Evolutionary conservation across 2,329 filamentous ascomycete genomes (phyloP).

Genomic region (Aureobasidium sp.): DNA sequence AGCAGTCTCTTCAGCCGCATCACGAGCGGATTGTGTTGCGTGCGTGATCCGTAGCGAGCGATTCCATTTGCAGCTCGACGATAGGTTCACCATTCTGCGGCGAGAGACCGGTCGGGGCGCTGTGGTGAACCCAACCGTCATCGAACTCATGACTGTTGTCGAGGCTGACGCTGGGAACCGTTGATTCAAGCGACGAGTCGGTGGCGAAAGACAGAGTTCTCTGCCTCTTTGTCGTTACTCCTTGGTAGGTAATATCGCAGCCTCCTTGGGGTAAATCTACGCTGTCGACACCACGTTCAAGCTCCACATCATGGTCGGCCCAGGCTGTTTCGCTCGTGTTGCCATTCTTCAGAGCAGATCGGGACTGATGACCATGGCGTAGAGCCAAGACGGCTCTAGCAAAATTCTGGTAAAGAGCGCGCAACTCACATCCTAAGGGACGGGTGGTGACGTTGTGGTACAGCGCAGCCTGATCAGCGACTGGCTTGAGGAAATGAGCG

Average conservation of each 20-base stretch:
- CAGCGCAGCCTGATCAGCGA: neutral
- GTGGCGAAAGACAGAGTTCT: neutral
- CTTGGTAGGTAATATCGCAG: neutral
- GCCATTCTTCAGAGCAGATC: neutral
- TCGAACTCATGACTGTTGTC: neutral
- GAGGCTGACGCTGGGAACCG: neutral
- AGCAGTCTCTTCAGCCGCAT: neutral
- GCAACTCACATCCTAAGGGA: neutral
- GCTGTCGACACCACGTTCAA: neutral
- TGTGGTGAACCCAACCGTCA: neutral
- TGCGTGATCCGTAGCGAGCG: neutral
- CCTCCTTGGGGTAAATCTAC: neutral
- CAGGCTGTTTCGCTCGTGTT: neutral
- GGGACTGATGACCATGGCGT: neutral
- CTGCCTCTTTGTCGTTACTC: neutral
- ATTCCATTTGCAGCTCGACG: neutral
- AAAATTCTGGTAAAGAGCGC: neutral
- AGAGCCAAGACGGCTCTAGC: neutral
- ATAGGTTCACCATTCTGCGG: no score
- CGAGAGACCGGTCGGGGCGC: neutral
- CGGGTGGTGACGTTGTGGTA: neutral
- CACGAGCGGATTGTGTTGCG: neutral
- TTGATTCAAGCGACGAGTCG: neutral
- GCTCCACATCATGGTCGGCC: neutral
- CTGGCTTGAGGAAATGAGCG: neutral